Conservation (phyloP, 441 rosid species). For the Arabidopsis hybrid region DNA sequence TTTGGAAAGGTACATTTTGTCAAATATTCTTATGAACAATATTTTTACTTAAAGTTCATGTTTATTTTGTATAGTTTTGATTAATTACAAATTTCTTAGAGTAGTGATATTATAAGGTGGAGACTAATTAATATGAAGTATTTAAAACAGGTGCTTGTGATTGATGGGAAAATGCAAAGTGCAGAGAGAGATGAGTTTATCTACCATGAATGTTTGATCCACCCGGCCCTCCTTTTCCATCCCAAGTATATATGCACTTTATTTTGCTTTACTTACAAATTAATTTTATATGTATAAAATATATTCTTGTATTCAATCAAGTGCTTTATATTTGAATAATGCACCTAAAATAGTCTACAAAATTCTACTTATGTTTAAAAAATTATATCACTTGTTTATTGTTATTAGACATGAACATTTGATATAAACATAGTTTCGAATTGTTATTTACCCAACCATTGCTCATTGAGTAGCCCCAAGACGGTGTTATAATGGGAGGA, state of each 20-base stretch:
- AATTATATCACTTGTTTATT: not conserved
- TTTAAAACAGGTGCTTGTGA: constrained; percentile 67
- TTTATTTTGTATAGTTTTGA: not conserved
- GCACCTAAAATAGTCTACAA: not conserved
- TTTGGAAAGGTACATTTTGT: constrained; percentile 74
- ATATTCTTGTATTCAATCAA: not conserved
- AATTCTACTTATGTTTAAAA: not conserved
- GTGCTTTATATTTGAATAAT: not conserved
- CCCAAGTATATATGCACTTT: constrained; percentile 54
- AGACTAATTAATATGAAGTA: not conserved
- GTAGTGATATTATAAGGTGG: constrained; percentile 3
- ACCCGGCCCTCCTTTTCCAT: constrained; percentile 80
- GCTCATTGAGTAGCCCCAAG: constrained; percentile 57
- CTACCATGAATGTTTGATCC: constrained; percentile 93
- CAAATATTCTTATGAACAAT: not conserved
- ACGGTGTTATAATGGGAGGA: constrained; percentile 90
- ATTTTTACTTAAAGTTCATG: not conserved
- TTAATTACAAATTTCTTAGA: not conserved
- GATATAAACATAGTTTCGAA: not conserved
- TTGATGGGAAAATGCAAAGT: constrained; percentile 98
- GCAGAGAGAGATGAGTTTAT: constrained; percentile 94
- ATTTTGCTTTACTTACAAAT: not conserved
- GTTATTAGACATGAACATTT: not conserved
- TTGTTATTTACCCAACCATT: not conserved
- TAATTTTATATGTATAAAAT: not conserved